Conservation (phyloP, 2,329 filamentous ascomycete genomes). For the Nectriaceae sp. region DNA sequence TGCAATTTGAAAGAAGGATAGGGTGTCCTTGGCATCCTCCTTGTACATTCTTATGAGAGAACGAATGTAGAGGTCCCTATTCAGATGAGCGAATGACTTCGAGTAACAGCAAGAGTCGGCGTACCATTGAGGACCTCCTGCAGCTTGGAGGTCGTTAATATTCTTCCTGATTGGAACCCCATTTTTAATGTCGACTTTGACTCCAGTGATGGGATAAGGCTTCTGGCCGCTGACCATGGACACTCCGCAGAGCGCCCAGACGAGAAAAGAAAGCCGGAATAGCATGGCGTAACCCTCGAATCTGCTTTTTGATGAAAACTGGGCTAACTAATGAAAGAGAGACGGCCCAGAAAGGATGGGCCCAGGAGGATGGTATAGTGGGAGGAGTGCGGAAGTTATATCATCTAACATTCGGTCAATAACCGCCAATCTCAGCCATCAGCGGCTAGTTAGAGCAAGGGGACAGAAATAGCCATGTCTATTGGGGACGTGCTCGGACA, state of each 20-base stretch:
- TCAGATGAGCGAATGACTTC: not conserved
- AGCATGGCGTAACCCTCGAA: not conserved
- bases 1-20: not conserved
- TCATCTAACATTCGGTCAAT: not conserved
- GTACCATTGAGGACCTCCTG: slow-evolving; percentile 28
- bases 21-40: not conserved
- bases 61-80: not conserved
- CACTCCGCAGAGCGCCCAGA: not conserved
- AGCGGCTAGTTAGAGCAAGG: not conserved
- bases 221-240: not conserved
- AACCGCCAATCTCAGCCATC: not conserved
- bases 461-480: not conserved
- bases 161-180: slow-evolving; percentile 37
- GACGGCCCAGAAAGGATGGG: not conserved
- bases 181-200: not conserved
- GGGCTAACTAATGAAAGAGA: not conserved
- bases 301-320: not conserved
- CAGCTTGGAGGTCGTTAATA: slow-evolving; percentile 41
- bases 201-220: not conserved
- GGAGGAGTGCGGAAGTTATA: not conserved
- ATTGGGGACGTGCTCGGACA: not conserved
- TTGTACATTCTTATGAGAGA: not conserved
- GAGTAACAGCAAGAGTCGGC: not conserved
- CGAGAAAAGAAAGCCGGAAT: not conserved
- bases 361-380: not conserved